Evolutionary conservation across 1,284 basidiomycete genomes (phyloP).

Genomic region (Inonotus obliquus): DNA sequence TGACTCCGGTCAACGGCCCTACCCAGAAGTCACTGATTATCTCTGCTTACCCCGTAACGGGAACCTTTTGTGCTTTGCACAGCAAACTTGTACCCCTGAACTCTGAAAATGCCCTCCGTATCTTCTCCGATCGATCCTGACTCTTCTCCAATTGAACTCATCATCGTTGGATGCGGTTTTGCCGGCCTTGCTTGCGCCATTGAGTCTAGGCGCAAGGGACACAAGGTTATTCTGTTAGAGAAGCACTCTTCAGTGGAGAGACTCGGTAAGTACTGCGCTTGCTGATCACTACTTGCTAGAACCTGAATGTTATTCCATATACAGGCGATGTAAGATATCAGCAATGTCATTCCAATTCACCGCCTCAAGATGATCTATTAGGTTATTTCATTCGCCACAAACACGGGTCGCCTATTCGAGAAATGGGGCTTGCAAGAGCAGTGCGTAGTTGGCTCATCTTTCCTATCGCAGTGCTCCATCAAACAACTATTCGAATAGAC

Average conservation of each 20-base stretch:
- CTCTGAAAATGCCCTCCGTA: constrained; percentile 10
- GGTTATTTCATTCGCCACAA: constrained; percentile 20
- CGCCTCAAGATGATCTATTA: not conserved
- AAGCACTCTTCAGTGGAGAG: constrained; percentile 19
- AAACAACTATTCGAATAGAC: constrained; percentile 17
- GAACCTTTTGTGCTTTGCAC: too few species aligned
- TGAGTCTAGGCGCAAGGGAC: constrained; percentile 27
- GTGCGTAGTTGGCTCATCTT: not conserved
- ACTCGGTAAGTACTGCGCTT: constrained; percentile 8
- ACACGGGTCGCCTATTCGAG: constrained; percentile 23
- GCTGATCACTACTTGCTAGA: not conserved
- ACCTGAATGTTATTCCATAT: not conserved
- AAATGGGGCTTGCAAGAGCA: constrained; percentile 27
- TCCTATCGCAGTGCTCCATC: not conserved
- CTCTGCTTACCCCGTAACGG: too few species aligned
- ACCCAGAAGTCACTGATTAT: not conserved
- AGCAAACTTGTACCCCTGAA: too few species aligned
- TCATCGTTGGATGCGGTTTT: constrained; percentile 29
- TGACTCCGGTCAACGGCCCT: not conserved
- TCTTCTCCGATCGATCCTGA: not conserved
- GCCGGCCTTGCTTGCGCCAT: constrained; percentile 30
- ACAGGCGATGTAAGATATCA: constrained; percentile 7
- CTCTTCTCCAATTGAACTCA: constrained; percentile 18
- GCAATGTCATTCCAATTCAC: not conserved
- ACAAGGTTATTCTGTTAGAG: constrained; percentile 27